Percentiles rank a stretch among this genome's conserved stretches.
Evolutionary conservation across 2,329 filamentous ascomycete species (phyloP).

Genomic region (Aureobasidium sp.): DNA sequence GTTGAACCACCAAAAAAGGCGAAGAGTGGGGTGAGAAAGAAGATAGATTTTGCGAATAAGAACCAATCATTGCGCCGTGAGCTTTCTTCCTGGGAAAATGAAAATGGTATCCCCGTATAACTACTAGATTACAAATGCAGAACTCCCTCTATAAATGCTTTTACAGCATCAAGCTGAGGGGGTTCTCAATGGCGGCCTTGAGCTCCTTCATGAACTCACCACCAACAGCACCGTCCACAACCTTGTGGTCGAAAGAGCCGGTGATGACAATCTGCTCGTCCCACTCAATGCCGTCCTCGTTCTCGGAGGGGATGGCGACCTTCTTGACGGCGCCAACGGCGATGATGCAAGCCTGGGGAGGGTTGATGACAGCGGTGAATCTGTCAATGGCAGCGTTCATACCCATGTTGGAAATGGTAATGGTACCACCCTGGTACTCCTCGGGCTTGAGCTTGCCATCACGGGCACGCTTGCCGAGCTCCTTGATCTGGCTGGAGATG

Average conservation of each 20-base stretch:
- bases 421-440: constrained; percentile 97
- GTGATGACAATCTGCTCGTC: constrained; percentile 96
- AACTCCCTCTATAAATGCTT: constrained; percentile 2
- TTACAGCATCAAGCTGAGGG: constrained; percentile 86
- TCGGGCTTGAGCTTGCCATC: constrained; percentile 99
- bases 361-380: constrained; percentile 99
- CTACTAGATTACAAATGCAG: constrained; percentile 16
- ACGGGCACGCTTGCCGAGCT: constrained; percentile 89
- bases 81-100: constrained; percentile 8
- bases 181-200: constrained; percentile 98
- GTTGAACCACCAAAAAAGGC: not conserved
- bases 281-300: constrained; percentile 84
- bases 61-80: constrained; percentile 12
- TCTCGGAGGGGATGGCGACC: constrained; percentile 81
- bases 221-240: constrained; percentile 91
- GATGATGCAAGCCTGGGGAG: constrained; percentile 90
- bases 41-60: constrained; percentile 14
- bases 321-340: constrained; percentile 93
- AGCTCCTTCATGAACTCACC: constrained; percentile 95
- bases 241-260: constrained; percentile 97
- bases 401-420: constrained; percentile 99
- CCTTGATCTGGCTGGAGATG: constrained; percentile 88
- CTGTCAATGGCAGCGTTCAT: constrained; percentile 96
- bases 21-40: not conserved
- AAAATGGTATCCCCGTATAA: constrained; percentile 9